A percentile compares a stretch with the other conserved stretches of the same genome.
Conservation (phyloP, 2,329 filamentous ascomycete species). For the Tolypocladium inflatum region DNA sequence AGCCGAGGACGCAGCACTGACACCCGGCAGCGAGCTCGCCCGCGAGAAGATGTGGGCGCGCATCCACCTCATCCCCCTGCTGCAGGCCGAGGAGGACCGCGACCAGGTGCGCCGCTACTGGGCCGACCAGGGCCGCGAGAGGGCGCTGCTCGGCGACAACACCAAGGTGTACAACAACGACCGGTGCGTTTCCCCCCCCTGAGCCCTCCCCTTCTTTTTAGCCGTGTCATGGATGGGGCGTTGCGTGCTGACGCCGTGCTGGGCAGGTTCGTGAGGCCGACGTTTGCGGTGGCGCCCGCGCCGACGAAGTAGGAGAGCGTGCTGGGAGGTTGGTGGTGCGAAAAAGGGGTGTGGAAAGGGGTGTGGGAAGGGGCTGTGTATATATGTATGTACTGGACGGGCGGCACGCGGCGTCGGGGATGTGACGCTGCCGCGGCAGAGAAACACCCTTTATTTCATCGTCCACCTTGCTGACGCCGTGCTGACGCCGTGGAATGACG, state of each 20-base stretch:
- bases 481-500: background rate
- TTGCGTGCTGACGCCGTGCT: background rate
- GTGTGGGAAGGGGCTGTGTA: conserved; percentile 2
- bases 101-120: conserved; percentile 82
- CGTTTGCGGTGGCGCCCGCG: conserved; percentile 63
- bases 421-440: background rate
- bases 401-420: background rate
- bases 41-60: conserved; percentile 98
- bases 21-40: conserved; percentile 63
- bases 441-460: background rate
- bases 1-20: no score
- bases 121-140: conserved; percentile 83
- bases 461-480: background rate
- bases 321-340: no score
- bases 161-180: conserved; percentile 82
- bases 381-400: conserved; percentile 4
- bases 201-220: no score
- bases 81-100: conserved; percentile 94
- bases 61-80: conserved; percentile 85
- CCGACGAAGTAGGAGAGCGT: conserved; percentile 43
- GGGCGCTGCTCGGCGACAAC: conserved; percentile 78
- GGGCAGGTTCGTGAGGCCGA: conserved; percentile 69
- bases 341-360: no score
- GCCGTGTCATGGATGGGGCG: no score
- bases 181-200: conserved; percentile 40